These are phyloP conservation scores for Botrytis sinoallii DNA, from an alignment of 2,329 filamentous ascomycete genomes.

Conservation along the genomic window DNA sequence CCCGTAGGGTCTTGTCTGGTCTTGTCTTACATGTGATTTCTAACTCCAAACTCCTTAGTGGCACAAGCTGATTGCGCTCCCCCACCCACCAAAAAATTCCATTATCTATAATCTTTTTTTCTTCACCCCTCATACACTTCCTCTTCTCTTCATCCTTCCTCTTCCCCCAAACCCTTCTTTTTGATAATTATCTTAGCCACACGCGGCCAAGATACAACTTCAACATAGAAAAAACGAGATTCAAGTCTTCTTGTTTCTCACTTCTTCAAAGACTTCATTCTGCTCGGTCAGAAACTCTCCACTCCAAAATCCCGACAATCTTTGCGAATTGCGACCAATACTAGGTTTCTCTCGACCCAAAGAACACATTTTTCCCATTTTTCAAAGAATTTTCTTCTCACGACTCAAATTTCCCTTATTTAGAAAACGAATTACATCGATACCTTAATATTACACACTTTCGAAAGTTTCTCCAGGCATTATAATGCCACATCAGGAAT, in stretches of 20 bases:
- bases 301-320: slow-evolving; percentile 24
- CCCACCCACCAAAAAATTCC: not conserved
- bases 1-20: not conserved
- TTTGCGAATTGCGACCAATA: slow-evolving; percentile 24
- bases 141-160: slow-evolving; percentile 12
- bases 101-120: slow-evolving; percentile 19
- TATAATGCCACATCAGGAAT: slow-evolving; percentile 48
- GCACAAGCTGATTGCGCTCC: not conserved
- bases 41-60: not conserved
- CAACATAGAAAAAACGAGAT: slow-evolving; percentile 15
- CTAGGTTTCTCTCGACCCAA: slow-evolving; percentile 29
- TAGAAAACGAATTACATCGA: not conserved
- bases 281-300: slow-evolving; percentile 33
- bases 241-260: slow-evolving; percentile 20
- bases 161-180: slow-evolving; percentile 24
- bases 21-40: slow-evolving; percentile 1
- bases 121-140: not conserved
- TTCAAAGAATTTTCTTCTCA: slow-evolving; percentile 8
- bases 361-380: slow-evolving; percentile 32
- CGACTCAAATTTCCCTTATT: slow-evolving; percentile 23
- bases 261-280: slow-evolving; percentile 18
- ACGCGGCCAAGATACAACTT: slow-evolving; percentile 35
- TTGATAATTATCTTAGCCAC: slow-evolving; percentile 31
- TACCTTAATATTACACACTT: slow-evolving; percentile 23
- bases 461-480: slow-evolving; percentile 29